A percentile compares a stretch with the other conserved stretches of the same genome.
phyloP scores from a whole-genome alignment of 1,139 yeast genomes.

The Ogataea hybrid region DNA sequence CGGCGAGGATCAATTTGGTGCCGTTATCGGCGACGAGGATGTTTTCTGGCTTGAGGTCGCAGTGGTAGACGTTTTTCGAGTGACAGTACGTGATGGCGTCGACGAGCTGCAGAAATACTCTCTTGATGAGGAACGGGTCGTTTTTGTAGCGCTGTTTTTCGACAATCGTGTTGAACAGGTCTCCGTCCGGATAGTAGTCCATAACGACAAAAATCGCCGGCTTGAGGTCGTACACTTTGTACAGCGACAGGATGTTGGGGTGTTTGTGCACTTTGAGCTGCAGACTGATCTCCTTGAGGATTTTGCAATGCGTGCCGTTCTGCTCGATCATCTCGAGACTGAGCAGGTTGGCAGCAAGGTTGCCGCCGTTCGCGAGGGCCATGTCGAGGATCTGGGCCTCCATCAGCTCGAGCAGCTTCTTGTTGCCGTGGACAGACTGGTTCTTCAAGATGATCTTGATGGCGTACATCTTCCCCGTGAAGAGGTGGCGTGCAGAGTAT shows the following conservation, averaged over 20 bases:
- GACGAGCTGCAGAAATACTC: conserved; percentile 71
- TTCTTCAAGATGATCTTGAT: conserved; percentile 69
- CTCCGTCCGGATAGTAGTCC: conserved; percentile 85
- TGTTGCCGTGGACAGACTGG: conserved; percentile 30
- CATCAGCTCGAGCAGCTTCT: conserved; percentile 28
- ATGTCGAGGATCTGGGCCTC: conserved; percentile 27
- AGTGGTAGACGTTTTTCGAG: conserved; percentile 66
- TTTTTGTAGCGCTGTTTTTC: conserved; percentile 56
- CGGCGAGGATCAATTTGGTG: conserved; percentile 63
- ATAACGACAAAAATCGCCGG: conserved; percentile 65
- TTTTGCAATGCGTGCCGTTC: conserved; percentile 44
- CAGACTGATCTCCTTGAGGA: conserved; percentile 65
- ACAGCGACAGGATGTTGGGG: conserved; percentile 73
- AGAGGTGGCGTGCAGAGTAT: conserved; percentile 60
- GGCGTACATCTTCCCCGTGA: conserved; percentile 55
- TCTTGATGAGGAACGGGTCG: conserved; percentile 57
- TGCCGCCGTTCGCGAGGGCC: conserved; percentile 28
- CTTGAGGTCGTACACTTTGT: conserved; percentile 62
- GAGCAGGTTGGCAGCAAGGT: conserved; percentile 32
- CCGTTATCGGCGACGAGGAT: conserved; percentile 67
- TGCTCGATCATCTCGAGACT: conserved; percentile 43
- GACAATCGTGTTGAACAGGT: conserved; percentile 76
- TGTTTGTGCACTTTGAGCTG: conserved; percentile 76
- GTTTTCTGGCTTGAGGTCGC: conserved; percentile 92
- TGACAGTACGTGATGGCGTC: conserved; percentile 75